Evolutionary conservation across 1,284 basidiomycete species (phyloP).

Genomic region (Cutaneotrichosporon cutaneum): DNA sequence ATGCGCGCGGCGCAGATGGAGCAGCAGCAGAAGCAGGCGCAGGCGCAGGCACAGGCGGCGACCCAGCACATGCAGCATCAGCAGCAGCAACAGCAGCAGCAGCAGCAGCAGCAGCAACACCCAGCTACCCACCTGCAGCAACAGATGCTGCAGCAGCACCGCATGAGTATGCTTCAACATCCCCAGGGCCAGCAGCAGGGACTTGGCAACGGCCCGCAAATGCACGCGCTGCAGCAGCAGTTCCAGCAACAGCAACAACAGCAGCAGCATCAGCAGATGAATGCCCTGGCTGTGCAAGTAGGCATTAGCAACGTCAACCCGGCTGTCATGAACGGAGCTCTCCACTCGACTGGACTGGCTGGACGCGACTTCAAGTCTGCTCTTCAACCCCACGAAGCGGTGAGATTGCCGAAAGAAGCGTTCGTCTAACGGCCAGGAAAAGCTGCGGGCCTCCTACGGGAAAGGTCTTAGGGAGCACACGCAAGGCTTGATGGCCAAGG

Average conservation of each 20-base stretch:
- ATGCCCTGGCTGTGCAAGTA: background rate
- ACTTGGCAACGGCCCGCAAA: conserved; percentile 20
- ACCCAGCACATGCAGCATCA: conserved; percentile 18
- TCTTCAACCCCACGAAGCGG: conserved; percentile 31
- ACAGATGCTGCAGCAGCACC: conserved; percentile 21
- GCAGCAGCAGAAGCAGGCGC: conserved; percentile 24
- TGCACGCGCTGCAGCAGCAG: conserved; percentile 23
- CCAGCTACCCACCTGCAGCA: conserved; percentile 17
- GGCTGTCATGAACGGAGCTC: conserved; percentile 36
- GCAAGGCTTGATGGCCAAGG: conserved; percentile 20
- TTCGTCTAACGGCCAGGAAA: background rate
- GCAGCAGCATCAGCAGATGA: conserved; percentile 11
- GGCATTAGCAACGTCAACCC: conserved; percentile 31
- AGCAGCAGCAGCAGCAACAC: conserved; percentile 17
- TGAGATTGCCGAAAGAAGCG: conserved; percentile 34
- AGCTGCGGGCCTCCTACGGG: conserved; percentile 33
- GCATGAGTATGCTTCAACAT: conserved; percentile 11
- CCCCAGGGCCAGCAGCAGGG: conserved; percentile 17
- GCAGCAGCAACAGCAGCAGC: conserved; percentile 17
- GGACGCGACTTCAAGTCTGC: conserved; percentile 33
- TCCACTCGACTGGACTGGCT: conserved; percentile 32
- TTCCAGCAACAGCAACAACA: conserved; percentile 29
- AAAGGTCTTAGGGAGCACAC: conserved; percentile 7
- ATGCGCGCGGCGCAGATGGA: conserved; percentile 20
- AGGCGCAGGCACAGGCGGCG: conserved; percentile 20